Conservation (phyloP, 2,329 filamentous ascomycete species). For the Epichloe amarillans region DNA sequence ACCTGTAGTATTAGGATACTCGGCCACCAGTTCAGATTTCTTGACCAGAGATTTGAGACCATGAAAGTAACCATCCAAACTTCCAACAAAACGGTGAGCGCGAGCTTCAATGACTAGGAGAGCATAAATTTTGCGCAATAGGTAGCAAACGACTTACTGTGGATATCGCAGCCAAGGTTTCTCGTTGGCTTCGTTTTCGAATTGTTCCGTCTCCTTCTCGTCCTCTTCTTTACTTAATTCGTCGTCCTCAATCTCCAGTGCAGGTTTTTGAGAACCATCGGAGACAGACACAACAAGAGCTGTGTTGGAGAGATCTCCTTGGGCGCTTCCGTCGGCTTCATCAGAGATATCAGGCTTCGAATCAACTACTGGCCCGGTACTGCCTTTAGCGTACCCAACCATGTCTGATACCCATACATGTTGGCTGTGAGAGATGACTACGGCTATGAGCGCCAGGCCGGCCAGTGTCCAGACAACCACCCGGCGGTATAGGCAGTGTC, state of each 20-base stretch:
- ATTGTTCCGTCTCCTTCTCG: slow-evolving; percentile 16
- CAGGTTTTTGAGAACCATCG: neutral
- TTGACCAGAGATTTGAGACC: slow-evolving; percentile 60
- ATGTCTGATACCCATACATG: slow-evolving; percentile 9
- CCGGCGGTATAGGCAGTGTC: slow-evolving; percentile 38
- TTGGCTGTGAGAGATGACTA: slow-evolving; percentile 25
- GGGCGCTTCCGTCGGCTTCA: neutral
- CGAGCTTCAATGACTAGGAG: neutral
- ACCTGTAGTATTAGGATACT: slow-evolving; percentile 48
- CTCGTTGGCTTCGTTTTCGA: slow-evolving; percentile 17
- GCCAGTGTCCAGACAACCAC: slow-evolving; percentile 37
- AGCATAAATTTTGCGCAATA: too few species aligned
- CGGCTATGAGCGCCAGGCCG: slow-evolving; percentile 25
- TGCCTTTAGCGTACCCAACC: slow-evolving; percentile 1
- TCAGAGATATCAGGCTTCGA: neutral
- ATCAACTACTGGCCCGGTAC: neutral
- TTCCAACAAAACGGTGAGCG: slow-evolving; percentile 19
- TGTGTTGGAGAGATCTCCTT: neutral
- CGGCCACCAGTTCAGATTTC: slow-evolving; percentile 49
- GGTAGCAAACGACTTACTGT: slow-evolving; percentile 16
- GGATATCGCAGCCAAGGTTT: slow-evolving; percentile 29
- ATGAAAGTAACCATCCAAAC: slow-evolving; percentile 69
- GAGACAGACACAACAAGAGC: neutral
- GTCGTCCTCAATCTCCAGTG: slow-evolving; percentile 12
- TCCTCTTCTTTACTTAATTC: slow-evolving; percentile 15